These are phyloP conservation scores for Microdochium bolleyi DNA, from an alignment of 2,329 filamentous ascomycete species.

Conservation along the genomic window DNA sequence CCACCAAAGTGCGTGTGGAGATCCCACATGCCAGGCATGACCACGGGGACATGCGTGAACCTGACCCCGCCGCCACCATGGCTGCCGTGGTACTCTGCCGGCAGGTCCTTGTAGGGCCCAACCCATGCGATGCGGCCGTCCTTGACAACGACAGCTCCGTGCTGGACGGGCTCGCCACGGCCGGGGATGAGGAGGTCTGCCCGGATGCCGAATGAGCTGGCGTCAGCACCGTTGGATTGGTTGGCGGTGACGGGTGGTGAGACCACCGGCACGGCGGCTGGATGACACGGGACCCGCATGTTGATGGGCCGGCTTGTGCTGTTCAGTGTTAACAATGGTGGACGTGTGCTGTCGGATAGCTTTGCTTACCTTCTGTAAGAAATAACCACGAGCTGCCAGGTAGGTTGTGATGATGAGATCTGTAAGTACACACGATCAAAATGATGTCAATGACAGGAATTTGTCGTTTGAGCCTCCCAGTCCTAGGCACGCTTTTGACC, in stretches of 20 bases:
- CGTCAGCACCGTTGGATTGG: background rate
- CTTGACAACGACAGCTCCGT: conserved; percentile 29
- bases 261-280: background rate
- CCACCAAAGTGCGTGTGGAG: conserved; percentile 40
- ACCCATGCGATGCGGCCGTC: conserved; percentile 30
- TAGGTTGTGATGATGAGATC: too few relatives aligned
- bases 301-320: background rate
- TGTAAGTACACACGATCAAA: too few relatives aligned
- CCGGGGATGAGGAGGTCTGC: conserved; percentile 37
- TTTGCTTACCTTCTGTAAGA: too few relatives aligned
- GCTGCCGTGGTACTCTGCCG: conserved; percentile 18
- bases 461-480: too few relatives aligned
- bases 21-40: conserved; percentile 47
- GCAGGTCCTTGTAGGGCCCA: conserved; percentile 20
- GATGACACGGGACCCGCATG: background rate
- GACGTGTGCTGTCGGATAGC: too few relatives aligned
- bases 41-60: conserved; percentile 26
- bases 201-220: conserved; percentile 8
- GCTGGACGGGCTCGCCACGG: conserved; percentile 28
- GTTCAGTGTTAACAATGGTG: too few relatives aligned
- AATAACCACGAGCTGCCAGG: too few relatives aligned
- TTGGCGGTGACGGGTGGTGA: background rate
- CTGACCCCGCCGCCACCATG: conserved; percentile 7
- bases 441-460: too few relatives aligned
- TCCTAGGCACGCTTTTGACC: too few relatives aligned